These are phyloP conservation scores for Skeletonema tropicum DNA, from an alignment of 108 stramenopile species.

Conservation along the genomic window DNA sequence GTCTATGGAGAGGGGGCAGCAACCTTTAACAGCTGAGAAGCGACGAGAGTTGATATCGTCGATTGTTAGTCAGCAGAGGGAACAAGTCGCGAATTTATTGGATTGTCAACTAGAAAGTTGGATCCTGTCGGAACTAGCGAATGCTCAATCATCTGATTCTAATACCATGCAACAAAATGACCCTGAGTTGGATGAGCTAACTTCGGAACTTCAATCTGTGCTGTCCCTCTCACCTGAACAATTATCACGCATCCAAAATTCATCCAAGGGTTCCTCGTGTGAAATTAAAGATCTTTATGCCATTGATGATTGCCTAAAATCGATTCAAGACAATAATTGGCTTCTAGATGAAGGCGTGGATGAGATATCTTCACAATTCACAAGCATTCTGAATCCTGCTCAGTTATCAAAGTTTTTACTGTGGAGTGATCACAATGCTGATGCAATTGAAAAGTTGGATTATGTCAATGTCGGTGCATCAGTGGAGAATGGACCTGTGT, in stretches of 20 bases:
- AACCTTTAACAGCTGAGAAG: constrained; percentile 63
- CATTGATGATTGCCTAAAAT: constrained; percentile 60
- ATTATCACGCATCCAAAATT: constrained; percentile 42
- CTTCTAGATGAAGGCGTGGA: constrained; percentile 81
- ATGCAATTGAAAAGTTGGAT: constrained; percentile 85
- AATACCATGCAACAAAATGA: constrained; percentile 21
- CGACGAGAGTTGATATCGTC: constrained; percentile 67
- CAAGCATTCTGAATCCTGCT: constrained; percentile 79
- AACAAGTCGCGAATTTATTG: constrained; percentile 69
- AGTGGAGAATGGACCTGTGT: constrained; percentile 52
- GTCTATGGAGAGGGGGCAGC: constrained; percentile 89
- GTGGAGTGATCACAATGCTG: constrained; percentile 88
- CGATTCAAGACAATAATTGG: constrained; percentile 77
- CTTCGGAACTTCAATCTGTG: constrained; percentile 61
- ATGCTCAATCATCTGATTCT: not conserved
- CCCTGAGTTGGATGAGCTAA: constrained; percentile 56
- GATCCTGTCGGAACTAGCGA: constrained; percentile 42
- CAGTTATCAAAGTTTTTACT: constrained; percentile 86
- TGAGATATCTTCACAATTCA: constrained; percentile 73
- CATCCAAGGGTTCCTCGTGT: constrained; percentile 51
- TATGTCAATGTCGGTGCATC: constrained; percentile 52
- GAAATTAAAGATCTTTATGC: constrained; percentile 76
- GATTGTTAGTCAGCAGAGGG: constrained; percentile 78
- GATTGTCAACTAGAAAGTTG: constrained; percentile 79
- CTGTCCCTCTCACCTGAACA: constrained; percentile 70